A percentile compares a stretch with the other conserved stretches of the same genome.
phyloP scores from a whole-genome alignment of 2,329 filamentous ascomycete genomes.

The Dothideomycetes sp. region DNA sequence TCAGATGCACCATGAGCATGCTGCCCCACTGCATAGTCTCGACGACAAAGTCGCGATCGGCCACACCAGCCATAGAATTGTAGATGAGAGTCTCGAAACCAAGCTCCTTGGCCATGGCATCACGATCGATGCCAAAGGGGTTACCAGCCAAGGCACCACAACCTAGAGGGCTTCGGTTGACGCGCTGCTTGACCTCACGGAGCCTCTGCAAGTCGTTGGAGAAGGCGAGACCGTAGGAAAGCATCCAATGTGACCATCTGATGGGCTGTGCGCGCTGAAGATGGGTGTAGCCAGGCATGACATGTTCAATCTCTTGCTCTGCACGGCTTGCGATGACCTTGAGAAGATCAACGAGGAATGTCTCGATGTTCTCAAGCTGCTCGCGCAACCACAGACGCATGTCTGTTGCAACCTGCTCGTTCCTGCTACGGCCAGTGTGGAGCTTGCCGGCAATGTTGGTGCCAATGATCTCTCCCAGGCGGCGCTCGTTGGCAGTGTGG shows the following conservation, averaged over 20 bases:
- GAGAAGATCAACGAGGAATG: slow-evolving; percentile 58
- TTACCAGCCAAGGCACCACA: slow-evolving; percentile 74
- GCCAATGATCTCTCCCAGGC: slow-evolving; percentile 70
- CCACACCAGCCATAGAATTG: slow-evolving; percentile 69
- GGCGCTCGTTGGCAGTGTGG: slow-evolving; percentile 46
- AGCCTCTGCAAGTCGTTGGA: slow-evolving; percentile 66
- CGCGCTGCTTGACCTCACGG: slow-evolving; percentile 60
- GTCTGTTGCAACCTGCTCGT: slow-evolving; percentile 83
- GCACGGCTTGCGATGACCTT: slow-evolving; percentile 60
- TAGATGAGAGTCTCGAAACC: slow-evolving; percentile 66
- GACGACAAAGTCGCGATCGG: slow-evolving; percentile 72
- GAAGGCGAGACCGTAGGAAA: slow-evolving; percentile 66
- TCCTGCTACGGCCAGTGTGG: slow-evolving; percentile 77
- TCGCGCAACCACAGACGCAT: slow-evolving; percentile 85
- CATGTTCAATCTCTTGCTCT: slow-evolving; percentile 61
- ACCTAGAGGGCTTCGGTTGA: slow-evolving; percentile 64
- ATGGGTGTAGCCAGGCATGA: slow-evolving; percentile 88
- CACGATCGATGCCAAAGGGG: slow-evolving; percentile 71
- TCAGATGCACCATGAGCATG: slow-evolving; percentile 71
- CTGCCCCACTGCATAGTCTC: slow-evolving; percentile 74
- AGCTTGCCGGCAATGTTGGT: slow-evolving; percentile 79
- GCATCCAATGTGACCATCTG: slow-evolving; percentile 72
- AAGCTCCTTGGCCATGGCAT: slow-evolving; percentile 68
- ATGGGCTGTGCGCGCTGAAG: slow-evolving; percentile 75
- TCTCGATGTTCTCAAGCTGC: slow-evolving; percentile 60